Conservation (phyloP, 2,329 filamentous ascomycete genomes). For the Lachnellula willkommii region DNA sequence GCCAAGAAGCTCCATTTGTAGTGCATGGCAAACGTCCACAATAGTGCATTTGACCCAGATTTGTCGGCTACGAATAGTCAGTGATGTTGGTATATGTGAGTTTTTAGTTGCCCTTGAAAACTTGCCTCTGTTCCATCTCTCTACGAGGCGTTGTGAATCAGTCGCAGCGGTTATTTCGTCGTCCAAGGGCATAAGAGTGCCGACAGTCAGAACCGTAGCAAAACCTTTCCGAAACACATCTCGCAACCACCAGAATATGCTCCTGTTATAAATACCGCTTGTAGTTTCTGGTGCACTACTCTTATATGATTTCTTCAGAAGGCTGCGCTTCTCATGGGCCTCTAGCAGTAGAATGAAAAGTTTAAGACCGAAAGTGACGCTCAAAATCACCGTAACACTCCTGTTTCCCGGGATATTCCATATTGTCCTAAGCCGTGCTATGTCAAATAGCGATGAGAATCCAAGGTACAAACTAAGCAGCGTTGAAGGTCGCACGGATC, state of each 20-base stretch:
- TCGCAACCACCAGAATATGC: not conserved
- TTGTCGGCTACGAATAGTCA: not conserved
- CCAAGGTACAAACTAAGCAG: not conserved
- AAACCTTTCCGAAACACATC: not conserved
- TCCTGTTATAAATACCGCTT: not conserved
- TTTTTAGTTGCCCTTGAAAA: not conserved
- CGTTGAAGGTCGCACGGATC: not conserved
- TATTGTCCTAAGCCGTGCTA: not conserved
- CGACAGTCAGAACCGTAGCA: not conserved
- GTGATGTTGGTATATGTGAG: not conserved
- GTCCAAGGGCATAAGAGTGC: not conserved
- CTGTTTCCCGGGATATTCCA: not conserved
- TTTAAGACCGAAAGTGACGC: not conserved
- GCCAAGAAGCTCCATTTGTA: conserved; percentile 7
- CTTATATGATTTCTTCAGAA: not conserved
- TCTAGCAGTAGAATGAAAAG: not conserved
- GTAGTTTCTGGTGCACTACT: not conserved
- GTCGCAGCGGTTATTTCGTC: not conserved
- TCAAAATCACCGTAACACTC: not conserved
- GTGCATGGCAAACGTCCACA: not conserved
- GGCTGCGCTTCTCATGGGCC: not conserved
- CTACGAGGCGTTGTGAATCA: not conserved
- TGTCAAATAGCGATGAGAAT: not conserved
- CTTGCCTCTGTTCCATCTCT: not conserved
- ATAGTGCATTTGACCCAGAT: not conserved